phyloP scores from a whole-genome alignment of 2,329 filamentous ascomycete species.

The Calonectria ilicicola region DNA sequence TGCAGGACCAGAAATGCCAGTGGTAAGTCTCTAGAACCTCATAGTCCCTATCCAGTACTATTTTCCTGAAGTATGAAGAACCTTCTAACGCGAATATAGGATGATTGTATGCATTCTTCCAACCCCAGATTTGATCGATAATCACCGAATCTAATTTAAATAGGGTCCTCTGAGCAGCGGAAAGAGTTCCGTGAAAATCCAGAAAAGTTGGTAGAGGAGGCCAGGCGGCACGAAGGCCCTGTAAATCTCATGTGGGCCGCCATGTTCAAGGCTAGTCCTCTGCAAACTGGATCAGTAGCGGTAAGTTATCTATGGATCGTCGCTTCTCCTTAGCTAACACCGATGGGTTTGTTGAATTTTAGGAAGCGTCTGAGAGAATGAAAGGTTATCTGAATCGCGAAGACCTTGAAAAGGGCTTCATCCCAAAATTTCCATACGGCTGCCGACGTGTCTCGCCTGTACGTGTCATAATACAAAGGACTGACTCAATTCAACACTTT shows the following conservation, averaged over 20 bases:
- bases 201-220: neutral
- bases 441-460: neutral
- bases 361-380: neutral
- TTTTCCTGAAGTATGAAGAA: neutral
- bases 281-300: neutral
- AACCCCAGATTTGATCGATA: accelerated
- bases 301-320: neutral
- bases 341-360: too few relatives aligned
- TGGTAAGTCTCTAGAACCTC: neutral
- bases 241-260: neutral
- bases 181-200: neutral
- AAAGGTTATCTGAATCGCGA: neutral
- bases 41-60: too few relatives aligned
- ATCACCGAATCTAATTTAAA: neutral
- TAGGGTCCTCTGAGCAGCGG: neutral
- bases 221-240: neutral
- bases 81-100: neutral
- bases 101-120: neutral
- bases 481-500: neutral
- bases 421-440: neutral
- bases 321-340: neutral
- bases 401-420: neutral
- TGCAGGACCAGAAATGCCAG: neutral
- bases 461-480: neutral
- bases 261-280: neutral